Percentiles rank a stretch among this genome's conserved stretches.
Conservation (phyloP, 148 eudicot genomes). For the Bassia scoparia region DNA sequence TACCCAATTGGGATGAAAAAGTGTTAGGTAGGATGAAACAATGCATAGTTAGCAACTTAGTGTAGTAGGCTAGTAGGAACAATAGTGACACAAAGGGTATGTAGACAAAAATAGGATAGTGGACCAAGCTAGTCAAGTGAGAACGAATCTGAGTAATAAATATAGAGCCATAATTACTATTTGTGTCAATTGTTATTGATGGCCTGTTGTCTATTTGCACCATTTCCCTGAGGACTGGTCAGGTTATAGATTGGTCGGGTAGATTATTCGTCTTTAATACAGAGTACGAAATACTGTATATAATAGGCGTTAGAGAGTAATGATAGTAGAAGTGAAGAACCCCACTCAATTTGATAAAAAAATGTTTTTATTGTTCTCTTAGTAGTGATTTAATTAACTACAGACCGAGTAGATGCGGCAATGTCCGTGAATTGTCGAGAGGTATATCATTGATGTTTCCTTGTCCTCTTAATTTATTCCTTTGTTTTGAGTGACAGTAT, state of each 20-base stretch:
- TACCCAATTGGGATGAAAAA: too few relatives aligned
- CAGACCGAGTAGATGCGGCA: too few relatives aligned
- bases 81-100: too few relatives aligned
- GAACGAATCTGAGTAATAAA: neutral
- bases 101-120: neutral
- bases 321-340: too few relatives aligned
- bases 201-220: neutral
- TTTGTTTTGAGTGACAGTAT: conserved; percentile 1
- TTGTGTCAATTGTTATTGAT: neutral
- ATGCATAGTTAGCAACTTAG: too few relatives aligned
- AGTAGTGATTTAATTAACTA: too few relatives aligned
- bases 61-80: too few relatives aligned
- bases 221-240: neutral
- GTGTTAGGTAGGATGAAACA: too few relatives aligned
- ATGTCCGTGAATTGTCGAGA: conserved; percentile 1
- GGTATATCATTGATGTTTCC: neutral
- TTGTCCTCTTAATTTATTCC: conserved; percentile 14
- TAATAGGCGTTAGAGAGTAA: too few relatives aligned
- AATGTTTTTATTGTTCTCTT: too few relatives aligned
- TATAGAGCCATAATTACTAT: neutral
- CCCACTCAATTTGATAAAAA: too few relatives aligned
- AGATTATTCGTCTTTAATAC: neutral
- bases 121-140: neutral
- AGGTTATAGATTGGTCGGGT: neutral
- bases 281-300: too few relatives aligned